Base-by-base conservation (phyloP, 2,329 filamentous ascomycete species). In the Phialophora expanda region DNA sequence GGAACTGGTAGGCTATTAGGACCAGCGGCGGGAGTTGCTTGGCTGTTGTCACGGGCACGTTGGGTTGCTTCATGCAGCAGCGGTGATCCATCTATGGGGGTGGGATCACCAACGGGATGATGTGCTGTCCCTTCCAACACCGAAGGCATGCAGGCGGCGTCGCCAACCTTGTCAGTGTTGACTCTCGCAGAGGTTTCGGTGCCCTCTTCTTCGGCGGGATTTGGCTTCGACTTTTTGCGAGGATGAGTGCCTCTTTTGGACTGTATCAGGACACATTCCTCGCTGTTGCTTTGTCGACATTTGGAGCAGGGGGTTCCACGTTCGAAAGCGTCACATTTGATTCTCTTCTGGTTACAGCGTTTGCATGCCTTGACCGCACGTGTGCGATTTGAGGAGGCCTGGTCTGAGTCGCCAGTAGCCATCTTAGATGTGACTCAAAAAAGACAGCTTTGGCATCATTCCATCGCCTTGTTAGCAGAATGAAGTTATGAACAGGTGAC, bases 211-310 rank as follows among this genome's bases (percentile, higher is more conserved):
- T n/a, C 20, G 7, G 58, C 17, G 46, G 58, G 28, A 61, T 41
- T 61, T 11, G 58, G 58, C 58, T 61, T 54, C 44, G 58, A 38
- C 58, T n/a, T 61, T 54, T 61, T 61, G 58, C 58, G 58, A 34
- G 58, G 44, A 61, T 61, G 58, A 4, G 58, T 61, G 20, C 58
- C 58, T 61, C 58, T 28, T 46, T 46, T 61, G 26, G 58, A 61
- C 58, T 61, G 44, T 34, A 61, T 61, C 30, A 61, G 30, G 20
- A 61, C 58, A 22, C 58, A 61, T 30, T 50, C 58, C 44, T 61
- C 58, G 28, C 58, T 61, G 58, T 61, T 61, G 26, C 58, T 61
- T 28, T 61, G 58, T 61, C 58, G 58, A 61, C 58, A 61, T 20
- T 61, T 61, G 30, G 46, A 53, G 30, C 58, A 61, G 26, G 58